Conservation (phyloP, 2,329 filamentous ascomycete genomes). For the Coniochaeta prunicola region DNA sequence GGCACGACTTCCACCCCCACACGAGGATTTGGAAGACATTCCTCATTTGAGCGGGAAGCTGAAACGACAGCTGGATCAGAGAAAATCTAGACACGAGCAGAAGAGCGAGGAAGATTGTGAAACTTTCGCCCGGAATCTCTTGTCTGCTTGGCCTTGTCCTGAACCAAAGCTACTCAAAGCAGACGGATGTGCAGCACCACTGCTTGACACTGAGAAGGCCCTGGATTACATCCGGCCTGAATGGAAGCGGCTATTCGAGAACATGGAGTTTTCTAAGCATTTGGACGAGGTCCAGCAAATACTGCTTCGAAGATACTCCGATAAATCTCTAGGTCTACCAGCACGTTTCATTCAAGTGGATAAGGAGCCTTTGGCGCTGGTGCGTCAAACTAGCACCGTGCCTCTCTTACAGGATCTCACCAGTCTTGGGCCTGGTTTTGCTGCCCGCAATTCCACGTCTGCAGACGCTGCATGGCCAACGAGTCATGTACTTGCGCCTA, state of each 20-base stretch:
- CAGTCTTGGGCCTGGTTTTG: not conserved
- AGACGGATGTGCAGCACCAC: conserved; percentile 3
- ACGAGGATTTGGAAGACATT: conserved; percentile 16
- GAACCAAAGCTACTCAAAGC: conserved; percentile 23
- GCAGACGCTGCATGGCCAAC: not conserved
- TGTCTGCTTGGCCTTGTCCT: conserved; percentile 36
- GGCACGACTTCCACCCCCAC: conserved; percentile 19
- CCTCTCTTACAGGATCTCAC: not conserved
- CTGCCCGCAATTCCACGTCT: not conserved
- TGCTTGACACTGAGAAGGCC: conserved; percentile 30
- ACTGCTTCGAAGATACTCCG: conserved; percentile 22
- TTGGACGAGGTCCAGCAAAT: conserved; percentile 33
- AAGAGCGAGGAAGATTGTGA: conserved; percentile 24
- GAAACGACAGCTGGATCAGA: conserved; percentile 21
- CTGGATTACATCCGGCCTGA: conserved; percentile 31
- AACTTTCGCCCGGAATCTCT: conserved; percentile 30
- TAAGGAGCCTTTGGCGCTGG: conserved; percentile 3
- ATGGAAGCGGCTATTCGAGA: conserved; percentile 41
- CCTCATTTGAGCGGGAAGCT: conserved; percentile 18
- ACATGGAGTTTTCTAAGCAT: conserved; percentile 36
- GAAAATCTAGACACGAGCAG: conserved; percentile 19
- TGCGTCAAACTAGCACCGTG: not conserved
- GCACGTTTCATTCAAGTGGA: not conserved
- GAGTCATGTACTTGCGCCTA: not conserved
- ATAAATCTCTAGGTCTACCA: not conserved